These are phyloP conservation scores for Bimuria novae-zelandiae DNA, from an alignment of 2,329 filamentous ascomycete species.

Conservation along the genomic window DNA sequence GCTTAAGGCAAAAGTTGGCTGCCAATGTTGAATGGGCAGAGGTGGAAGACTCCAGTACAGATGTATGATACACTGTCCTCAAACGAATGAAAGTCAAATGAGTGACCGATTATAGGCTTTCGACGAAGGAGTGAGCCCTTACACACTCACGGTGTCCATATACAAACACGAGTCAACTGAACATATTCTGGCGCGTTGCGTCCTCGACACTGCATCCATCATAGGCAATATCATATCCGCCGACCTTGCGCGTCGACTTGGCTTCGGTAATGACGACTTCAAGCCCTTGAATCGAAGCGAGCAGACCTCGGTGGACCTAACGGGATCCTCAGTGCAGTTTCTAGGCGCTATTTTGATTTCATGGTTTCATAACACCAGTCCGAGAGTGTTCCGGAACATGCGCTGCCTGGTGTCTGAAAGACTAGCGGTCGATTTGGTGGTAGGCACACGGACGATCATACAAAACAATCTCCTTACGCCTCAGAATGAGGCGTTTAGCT, in stretches of 20 bases:
- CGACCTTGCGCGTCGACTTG: background rate
- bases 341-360: constrained; percentile 7
- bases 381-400: background rate
- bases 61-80: background rate
- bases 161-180: background rate
- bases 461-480: background rate
- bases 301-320: too few species aligned
- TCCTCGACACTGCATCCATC: constrained; percentile 6
- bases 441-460: background rate
- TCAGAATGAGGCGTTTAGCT: too few species aligned
- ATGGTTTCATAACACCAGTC: constrained; percentile 11
- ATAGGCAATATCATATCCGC: constrained; percentile 13
- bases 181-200: background rate
- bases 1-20: background rate
- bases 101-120: constrained; percentile 2
- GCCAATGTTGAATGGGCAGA: background rate
- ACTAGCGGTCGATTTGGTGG: background rate
- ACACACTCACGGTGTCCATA: constrained; percentile 2
- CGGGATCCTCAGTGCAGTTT: too few species aligned
- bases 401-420: constrained; percentile 1
- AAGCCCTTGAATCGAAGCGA: too few species aligned
- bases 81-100: background rate
- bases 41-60: background rate
- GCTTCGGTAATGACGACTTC: constrained; percentile 1
- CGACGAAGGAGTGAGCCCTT: background rate